Conservation (phyloP, 306 rosid species). For the Ceratonia siliqua region DNA sequence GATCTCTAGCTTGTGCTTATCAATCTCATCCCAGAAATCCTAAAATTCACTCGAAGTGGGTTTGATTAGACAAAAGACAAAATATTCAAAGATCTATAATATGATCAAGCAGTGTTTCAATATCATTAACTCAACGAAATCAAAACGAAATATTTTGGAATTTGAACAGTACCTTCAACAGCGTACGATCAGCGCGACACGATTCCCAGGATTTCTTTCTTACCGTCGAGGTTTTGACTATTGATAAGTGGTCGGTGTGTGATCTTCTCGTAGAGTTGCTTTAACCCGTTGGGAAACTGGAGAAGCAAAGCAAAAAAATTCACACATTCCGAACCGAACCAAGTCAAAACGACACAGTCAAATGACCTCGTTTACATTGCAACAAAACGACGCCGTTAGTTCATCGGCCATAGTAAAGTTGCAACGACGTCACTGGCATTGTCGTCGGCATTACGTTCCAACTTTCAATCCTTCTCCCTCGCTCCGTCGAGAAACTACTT, state of each 20-base stretch:
- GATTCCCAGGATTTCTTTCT: neutral
- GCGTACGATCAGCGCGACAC: neutral
- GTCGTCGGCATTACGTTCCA: conserved; percentile 32
- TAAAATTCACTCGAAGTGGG: neutral
- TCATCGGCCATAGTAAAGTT: neutral
- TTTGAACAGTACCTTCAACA: conserved; percentile 1
- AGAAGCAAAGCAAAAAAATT: neutral
- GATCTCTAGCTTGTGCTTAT: neutral
- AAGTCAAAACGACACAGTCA: conserved; percentile 13
- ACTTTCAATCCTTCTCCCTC: neutral
- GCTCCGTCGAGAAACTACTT: neutral
- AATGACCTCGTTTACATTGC: neutral
- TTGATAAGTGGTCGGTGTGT: conserved; percentile 26
- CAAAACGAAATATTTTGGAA: neutral
- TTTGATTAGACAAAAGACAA: neutral
- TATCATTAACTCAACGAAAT: neutral
- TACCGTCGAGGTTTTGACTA: conserved; percentile 30
- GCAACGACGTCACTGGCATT: conserved; percentile 16
- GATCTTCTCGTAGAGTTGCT: neutral
- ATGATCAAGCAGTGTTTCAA: neutral
- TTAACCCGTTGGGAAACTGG: conserved; percentile 35
- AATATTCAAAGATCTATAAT: neutral
- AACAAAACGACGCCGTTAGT: conserved; percentile 8
- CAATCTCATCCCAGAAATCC: conserved; percentile 32
- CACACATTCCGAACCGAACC: neutral